Evolutionary conservation across 495 filamentous ascomycete species (phyloP).

Genomic region (Lophium mytilinum): DNA sequence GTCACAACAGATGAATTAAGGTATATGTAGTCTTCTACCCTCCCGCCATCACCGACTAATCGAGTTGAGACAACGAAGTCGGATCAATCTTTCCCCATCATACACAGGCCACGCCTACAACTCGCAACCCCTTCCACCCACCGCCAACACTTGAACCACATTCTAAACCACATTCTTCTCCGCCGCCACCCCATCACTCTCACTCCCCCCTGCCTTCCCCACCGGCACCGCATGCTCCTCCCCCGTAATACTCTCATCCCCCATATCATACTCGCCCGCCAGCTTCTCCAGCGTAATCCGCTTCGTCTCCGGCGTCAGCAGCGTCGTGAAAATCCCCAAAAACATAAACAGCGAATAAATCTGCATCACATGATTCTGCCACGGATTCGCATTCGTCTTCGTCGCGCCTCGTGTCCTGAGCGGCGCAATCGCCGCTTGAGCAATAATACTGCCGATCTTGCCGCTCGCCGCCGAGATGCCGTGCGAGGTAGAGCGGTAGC

Average conservation of each 20-base stretch:
- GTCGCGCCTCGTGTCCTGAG: constrained; percentile 6
- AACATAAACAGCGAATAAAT: constrained; percentile 18
- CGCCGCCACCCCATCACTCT: too few species aligned
- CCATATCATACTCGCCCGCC: constrained; percentile 10
- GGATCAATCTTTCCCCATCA: too few species aligned
- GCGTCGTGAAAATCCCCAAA: constrained; percentile 9
- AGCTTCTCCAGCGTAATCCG: constrained; percentile 12
- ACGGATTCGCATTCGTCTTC: constrained; percentile 1
- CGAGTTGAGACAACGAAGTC: too few species aligned
- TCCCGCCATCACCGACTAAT: too few species aligned
- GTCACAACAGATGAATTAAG: too few species aligned
- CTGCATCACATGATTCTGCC: constrained; percentile 19
- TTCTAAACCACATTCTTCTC: too few species aligned
- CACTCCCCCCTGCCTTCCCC: too few species aligned
- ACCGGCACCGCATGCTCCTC: neutral
- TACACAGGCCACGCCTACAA: too few species aligned
- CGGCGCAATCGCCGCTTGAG: constrained; percentile 40
- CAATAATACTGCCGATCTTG: constrained; percentile 55
- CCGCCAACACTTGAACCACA: too few species aligned
- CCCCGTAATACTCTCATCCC: neutral
- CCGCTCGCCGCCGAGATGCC: constrained; percentile 76
- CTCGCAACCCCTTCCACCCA: too few species aligned
- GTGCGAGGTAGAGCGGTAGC: constrained; percentile 76
- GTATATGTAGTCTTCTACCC: too few species aligned
- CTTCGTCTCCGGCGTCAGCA: constrained; percentile 18